Evolutionary conservation across 2,329 filamentous ascomycete species (phyloP).

Genomic region (Cordyceps fumosorosea): DNA sequence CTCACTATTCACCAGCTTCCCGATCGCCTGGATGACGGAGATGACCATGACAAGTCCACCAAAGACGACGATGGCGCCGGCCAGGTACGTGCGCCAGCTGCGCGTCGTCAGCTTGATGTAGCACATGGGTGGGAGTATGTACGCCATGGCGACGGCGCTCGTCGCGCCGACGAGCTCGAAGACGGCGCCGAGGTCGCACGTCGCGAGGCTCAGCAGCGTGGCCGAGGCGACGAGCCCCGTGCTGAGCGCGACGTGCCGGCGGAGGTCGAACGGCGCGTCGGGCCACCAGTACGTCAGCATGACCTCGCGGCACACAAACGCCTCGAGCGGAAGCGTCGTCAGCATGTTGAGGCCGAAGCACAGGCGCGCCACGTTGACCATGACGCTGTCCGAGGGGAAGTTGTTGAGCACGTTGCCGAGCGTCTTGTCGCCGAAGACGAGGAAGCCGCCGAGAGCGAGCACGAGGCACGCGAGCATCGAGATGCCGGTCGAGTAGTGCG

Average conservation of each 20-base stretch:
- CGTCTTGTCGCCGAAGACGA: constrained; percentile 88
- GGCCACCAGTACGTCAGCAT: constrained; percentile 80
- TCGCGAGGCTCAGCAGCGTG: constrained; percentile 71
- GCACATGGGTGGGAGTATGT: constrained; percentile 90
- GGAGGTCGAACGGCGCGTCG: constrained; percentile 68
- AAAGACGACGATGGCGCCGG: constrained; percentile 68
- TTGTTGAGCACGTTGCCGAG: constrained; percentile 97
- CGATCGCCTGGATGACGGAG: constrained; percentile 64
- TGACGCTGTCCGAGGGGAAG: constrained; percentile 80
- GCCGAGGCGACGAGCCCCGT: constrained; percentile 74
- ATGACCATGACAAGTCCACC: constrained; percentile 75
- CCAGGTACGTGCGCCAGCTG: constrained; percentile 66
- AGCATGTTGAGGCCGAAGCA: constrained; percentile 99
- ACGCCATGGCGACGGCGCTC: constrained; percentile 87
- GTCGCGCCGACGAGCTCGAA: constrained; percentile 96
- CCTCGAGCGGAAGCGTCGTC: constrained; percentile 90
- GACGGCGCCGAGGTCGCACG: constrained; percentile 87
- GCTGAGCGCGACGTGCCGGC: constrained; percentile 80
- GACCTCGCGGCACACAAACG: constrained; percentile 94
- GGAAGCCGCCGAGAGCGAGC: constrained; percentile 83
- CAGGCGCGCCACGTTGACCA: constrained; percentile 91
- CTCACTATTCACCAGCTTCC: constrained; percentile 56
- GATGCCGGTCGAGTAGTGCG: constrained; percentile 84
- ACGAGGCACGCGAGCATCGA: constrained; percentile 87
- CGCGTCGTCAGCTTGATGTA: constrained; percentile 86